Base-by-base conservation (phyloP, 306 rosid species). In the Glycyrrhiza uralensis region DNA sequence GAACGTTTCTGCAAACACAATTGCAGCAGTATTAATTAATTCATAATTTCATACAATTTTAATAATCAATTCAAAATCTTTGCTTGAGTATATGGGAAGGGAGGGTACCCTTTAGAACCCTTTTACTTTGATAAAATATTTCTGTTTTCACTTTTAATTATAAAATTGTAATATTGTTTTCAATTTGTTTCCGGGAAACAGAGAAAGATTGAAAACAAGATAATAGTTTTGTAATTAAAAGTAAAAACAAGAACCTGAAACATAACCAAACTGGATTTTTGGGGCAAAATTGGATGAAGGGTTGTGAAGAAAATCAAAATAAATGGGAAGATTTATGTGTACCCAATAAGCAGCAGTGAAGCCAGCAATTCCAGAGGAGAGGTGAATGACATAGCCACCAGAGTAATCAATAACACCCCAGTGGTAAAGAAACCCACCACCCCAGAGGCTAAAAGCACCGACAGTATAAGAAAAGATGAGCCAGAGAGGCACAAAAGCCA, bases 401-500 rank as follows among this genome's bases (percentile, higher is more conserved):
- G 96, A 92, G 44, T 90, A 92, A 77, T 92, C 95, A 7, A 92
- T 92, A 4, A 90, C 95, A 13, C 96, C 98, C 98, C 96, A 92
- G 0, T 82, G 92, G 23, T 86, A 90, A 15, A 92, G 87, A 75
- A 92, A 92, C 1, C 96, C 98, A 13, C 95, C 98, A 51, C 98
- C 98, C 98, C 98, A 92, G 0, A 92, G 77, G 13, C 91, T 85
- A 60, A 78, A 92, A 2, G 96, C 96, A 1, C 98, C 98, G 18
- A 92, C 96, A 11, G 98, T 92, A 78, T 90, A 92, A 0, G 96
- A 90, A 42, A 92, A 90, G 19, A 88, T 58, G 0, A 92, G 82
- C 98, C 98, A 92, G 23, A 92, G 92, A 56, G 98, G 98, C 10
- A 92, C 96, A 72, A 92, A 92, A 30, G 95, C 96, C 96, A 92